A percentile compares a stretch with the other conserved stretches of the same genome.
Conservation (phyloP, 306 rosid genomes). For the Cucumis sativus region DNA sequence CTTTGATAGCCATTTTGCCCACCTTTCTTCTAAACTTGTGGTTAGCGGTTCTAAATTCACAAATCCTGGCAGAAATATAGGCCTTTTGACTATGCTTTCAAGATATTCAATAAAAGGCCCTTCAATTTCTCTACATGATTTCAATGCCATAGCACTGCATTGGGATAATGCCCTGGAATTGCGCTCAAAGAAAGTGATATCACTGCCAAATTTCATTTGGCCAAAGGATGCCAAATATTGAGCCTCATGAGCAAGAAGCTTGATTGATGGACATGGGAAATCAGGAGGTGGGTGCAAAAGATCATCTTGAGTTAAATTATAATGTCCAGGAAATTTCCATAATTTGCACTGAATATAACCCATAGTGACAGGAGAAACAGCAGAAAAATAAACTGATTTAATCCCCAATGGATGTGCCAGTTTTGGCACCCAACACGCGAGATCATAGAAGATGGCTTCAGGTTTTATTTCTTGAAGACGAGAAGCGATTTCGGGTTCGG, state of each 20-base stretch:
- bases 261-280: conserved; percentile 36
- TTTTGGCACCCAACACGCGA: conserved; percentile 44
- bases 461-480: conserved; percentile 23
- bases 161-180: conserved; percentile 8
- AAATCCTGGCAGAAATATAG: conserved; percentile 37
- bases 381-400: conserved; percentile 27
- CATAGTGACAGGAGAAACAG: conserved; percentile 20
- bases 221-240: background rate
- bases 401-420: conserved; percentile 24
- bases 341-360: conserved; percentile 26
- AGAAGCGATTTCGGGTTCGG: conserved; percentile 21
- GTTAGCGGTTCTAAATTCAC: conserved; percentile 19
- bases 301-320: conserved; percentile 5
- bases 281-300: conserved; percentile 26
- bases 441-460: conserved; percentile 37
- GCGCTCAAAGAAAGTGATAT: conserved; percentile 21
- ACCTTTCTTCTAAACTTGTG: conserved; percentile 26
- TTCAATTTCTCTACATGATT: conserved; percentile 43
- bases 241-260: conserved; percentile 29
- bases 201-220: conserved; percentile 16
- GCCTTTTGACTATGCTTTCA: conserved; percentile 21
- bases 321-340: conserved; percentile 15
- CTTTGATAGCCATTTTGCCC: conserved; percentile 36
- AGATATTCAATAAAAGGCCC: conserved; percentile 39
- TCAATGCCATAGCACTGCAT: conserved; percentile 40